These are phyloP conservation scores for Fraxinus greggii DNA, from an alignment of 305 asterid genomes.

Conservation along the genomic window DNA sequence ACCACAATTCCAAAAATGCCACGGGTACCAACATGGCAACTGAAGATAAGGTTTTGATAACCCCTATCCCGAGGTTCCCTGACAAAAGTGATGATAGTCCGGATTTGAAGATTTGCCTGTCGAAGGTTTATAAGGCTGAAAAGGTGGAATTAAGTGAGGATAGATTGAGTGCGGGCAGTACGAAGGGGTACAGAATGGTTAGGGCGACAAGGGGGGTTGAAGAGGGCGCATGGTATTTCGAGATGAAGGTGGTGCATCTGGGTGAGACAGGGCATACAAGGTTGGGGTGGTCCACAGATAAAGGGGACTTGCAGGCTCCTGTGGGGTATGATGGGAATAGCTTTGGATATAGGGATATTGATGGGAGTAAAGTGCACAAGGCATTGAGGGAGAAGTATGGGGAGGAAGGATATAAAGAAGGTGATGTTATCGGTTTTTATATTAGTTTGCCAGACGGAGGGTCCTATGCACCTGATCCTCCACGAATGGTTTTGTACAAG, in stretches of 20 bases:
- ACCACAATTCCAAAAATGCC: slow-evolving; percentile 34
- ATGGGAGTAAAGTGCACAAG: slow-evolving; percentile 90
- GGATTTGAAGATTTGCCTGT: slow-evolving; percentile 64
- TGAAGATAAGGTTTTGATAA: slow-evolving; percentile 66
- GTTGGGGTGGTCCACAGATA: slow-evolving; percentile 93
- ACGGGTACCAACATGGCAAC: slow-evolving; percentile 28
- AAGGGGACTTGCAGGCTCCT: slow-evolving; percentile 96
- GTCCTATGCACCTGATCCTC: slow-evolving; percentile 63
- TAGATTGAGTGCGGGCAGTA: slow-evolving; percentile 81
- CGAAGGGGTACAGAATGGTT: slow-evolving; percentile 93
- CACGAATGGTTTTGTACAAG: slow-evolving; percentile 82
- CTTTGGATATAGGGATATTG: slow-evolving; percentile 88
- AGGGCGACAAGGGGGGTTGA: slow-evolving; percentile 87
- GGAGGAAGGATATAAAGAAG: slow-evolving; percentile 80
- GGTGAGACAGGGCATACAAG: slow-evolving; percentile 95
- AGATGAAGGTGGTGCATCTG: slow-evolving; percentile 73
- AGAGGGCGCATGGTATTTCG: slow-evolving; percentile 91
- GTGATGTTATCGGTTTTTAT: slow-evolving; percentile 87
- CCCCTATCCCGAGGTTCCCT: slow-evolving; percentile 75
- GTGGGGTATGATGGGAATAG: slow-evolving; percentile 93
- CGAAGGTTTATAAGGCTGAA: slow-evolving; percentile 89
- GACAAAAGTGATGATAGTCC: slow-evolving; percentile 72
- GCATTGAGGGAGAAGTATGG: slow-evolving; percentile 88
- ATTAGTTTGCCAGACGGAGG: slow-evolving; percentile 81
- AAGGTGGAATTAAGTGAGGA: slow-evolving; percentile 90